Evolutionary conservation across 352 stramenopile genomes (phyloP).

Genomic region (Pythium aristosporum): DNA sequence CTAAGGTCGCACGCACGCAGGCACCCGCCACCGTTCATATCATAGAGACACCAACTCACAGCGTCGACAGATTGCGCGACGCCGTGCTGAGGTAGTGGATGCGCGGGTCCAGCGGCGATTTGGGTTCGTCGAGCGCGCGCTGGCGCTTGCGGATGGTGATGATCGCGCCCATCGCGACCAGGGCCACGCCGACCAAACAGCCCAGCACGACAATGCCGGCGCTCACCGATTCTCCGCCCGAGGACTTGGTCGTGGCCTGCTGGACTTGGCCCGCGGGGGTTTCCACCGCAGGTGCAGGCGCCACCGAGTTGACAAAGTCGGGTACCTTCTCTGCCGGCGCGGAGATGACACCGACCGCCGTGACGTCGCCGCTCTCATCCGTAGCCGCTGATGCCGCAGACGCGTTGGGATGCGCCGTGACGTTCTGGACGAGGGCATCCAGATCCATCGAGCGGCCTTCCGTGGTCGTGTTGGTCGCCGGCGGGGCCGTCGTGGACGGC

Average conservation of each 20-base stretch:
- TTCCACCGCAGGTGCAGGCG: constrained; percentile 6
- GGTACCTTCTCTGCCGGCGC: constrained; percentile 5
- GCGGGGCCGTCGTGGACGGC: not conserved
- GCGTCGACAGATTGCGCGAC: constrained; percentile 5
- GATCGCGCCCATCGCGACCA: constrained; percentile 42
- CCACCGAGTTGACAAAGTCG: constrained; percentile 7
- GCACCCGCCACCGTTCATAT: not conserved
- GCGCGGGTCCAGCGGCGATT: constrained; percentile 38
- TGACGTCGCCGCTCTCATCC: constrained; percentile 8
- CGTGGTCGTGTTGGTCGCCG: not conserved
- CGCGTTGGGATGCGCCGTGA: not conserved
- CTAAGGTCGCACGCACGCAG: not conserved
- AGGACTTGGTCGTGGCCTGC: constrained; percentile 35
- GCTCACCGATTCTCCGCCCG: constrained; percentile 15
- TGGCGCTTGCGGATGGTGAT: constrained; percentile 41
- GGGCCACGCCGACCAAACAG: constrained; percentile 37
- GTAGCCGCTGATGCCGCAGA: not conserved
- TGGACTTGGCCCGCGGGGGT: constrained; percentile 14
- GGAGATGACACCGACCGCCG: not conserved
- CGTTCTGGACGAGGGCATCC: not conserved
- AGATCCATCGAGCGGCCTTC: constrained; percentile 14
- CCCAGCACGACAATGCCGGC: constrained; percentile 39
- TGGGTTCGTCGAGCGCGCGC: constrained; percentile 39
- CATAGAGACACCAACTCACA: constrained; percentile 8
- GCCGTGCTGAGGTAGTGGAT: constrained; percentile 26